phyloP scores from a whole-genome alignment of 1,284 basidiomycete species.

The Naganishia cerealis region DNA sequence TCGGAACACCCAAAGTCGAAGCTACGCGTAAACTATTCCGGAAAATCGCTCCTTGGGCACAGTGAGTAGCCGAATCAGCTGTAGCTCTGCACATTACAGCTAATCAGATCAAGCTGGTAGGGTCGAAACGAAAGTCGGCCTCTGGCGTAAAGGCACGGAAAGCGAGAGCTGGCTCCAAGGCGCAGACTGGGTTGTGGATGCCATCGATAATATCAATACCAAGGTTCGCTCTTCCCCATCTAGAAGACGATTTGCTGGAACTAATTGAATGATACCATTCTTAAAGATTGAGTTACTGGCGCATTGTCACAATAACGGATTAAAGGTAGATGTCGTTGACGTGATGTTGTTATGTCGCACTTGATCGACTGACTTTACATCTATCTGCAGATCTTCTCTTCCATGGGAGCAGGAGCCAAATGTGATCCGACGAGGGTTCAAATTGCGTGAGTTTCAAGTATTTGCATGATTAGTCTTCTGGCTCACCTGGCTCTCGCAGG shows the following conservation, averaged over 20 bases:
- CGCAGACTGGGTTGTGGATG: conserved; percentile 88
- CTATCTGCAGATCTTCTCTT: conserved; percentile 83
- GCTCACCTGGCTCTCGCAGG: conserved; percentile 50
- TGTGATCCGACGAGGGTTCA: conserved; percentile 91
- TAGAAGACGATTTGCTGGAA: not conserved
- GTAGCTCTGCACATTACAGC: too few relatives aligned
- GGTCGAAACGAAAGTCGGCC: conserved; percentile 75
- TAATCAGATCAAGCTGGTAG: conserved; percentile 63
- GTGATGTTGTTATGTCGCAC: not conserved
- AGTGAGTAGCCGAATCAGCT: conserved; percentile 39
- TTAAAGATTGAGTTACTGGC: conserved; percentile 71
- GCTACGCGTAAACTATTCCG: conserved; percentile 71
- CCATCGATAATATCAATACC: conserved; percentile 94
- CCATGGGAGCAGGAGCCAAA: conserved; percentile 98
- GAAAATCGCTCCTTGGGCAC: conserved; percentile 64
- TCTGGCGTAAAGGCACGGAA: conserved; percentile 74
- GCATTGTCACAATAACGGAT: conserved; percentile 71
- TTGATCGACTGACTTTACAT: conserved; percentile 37
- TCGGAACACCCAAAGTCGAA: conserved; percentile 90
- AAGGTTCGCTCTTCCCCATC: conserved; percentile 57
- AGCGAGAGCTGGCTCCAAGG: conserved; percentile 71
- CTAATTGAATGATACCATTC: conserved; percentile 66
- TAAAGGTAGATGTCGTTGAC: conserved; percentile 61
- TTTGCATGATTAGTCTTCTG: not conserved
- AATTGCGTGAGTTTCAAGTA: conserved; percentile 60